Percentiles rank a stretch among this genome's conserved stretches.
Evolutionary conservation across 2,329 filamentous ascomycete species (phyloP).

Genomic region (Diplodia mutila): DNA sequence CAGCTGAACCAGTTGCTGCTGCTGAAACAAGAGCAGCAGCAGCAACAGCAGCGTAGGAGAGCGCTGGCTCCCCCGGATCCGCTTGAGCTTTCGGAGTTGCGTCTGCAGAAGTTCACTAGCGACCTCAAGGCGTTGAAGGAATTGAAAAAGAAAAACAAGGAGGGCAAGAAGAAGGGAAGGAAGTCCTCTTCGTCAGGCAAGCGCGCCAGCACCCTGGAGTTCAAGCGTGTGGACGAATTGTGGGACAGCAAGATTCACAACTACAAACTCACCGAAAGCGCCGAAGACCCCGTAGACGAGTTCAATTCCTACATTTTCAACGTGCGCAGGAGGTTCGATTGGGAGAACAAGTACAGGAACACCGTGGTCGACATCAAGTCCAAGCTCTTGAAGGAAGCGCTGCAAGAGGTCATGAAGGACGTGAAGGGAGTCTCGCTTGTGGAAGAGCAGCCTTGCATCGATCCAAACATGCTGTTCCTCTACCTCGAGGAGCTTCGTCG

Average conservation of each 20-base stretch:
- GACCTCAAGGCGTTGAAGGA: neutral
- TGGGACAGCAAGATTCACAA: slow-evolving; percentile 63
- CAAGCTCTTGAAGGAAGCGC: slow-evolving; percentile 71
- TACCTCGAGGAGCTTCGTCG: slow-evolving; percentile 78
- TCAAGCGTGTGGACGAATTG: slow-evolving; percentile 68
- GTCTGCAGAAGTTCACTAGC: neutral
- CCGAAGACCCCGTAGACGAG: slow-evolving; percentile 66
- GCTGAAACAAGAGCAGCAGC: neutral
- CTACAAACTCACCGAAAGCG: slow-evolving; percentile 70
- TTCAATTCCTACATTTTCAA: slow-evolving; percentile 83
- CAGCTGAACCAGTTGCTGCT: slow-evolving; percentile 25
- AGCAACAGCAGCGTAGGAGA: slow-evolving; percentile 9
- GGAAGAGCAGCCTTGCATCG: slow-evolving; percentile 71
- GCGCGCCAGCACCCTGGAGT: slow-evolving; percentile 62
- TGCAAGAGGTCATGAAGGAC: slow-evolving; percentile 72
- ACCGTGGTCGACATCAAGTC: slow-evolving; percentile 85
- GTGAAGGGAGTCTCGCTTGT: slow-evolving; percentile 80
- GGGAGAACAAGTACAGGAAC: slow-evolving; percentile 77
- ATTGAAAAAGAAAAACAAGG: slow-evolving; percentile 26
- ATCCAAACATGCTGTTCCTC: slow-evolving; percentile 55
- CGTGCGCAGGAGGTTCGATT: slow-evolving; percentile 80
- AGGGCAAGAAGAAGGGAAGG: slow-evolving; percentile 29
- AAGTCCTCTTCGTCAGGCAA: slow-evolving; percentile 30
- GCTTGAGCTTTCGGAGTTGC: neutral
- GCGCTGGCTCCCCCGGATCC: neutral